A percentile compares a stretch with the other conserved stretches of the same genome.
phyloP scores from a whole-genome alignment of 345 rosid species.

The Gossypium raimondii region DNA sequence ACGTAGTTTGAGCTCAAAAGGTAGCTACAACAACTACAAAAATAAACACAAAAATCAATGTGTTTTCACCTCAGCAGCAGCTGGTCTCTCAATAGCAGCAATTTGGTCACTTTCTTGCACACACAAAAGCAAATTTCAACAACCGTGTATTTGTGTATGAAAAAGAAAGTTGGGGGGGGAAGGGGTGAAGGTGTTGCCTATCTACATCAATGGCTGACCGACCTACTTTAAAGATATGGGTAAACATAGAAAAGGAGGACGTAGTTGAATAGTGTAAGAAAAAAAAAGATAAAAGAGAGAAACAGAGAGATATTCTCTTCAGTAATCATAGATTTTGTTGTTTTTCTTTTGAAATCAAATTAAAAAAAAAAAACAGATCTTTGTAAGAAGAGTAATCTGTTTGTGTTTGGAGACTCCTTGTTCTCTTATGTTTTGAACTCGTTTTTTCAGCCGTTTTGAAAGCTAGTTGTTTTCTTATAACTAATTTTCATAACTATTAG shows the following conservation, averaged over 20 bases:
- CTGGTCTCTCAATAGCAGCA: slow-evolving; percentile 3
- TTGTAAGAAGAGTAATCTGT: slow-evolving; percentile 40
- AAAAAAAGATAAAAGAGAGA: slow-evolving; percentile 21
- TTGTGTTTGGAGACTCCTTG: slow-evolving; percentile 49
- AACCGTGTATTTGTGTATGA: slow-evolving; percentile 14
- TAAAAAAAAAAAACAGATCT: slow-evolving; percentile 38
- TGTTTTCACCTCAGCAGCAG: slow-evolving; percentile 21
- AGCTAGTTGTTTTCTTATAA: slow-evolving; percentile 35
- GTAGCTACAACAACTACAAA: background rate
- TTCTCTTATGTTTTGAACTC: slow-evolving; percentile 38
- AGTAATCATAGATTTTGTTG: slow-evolving; percentile 29
- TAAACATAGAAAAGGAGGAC: slow-evolving; percentile 1
- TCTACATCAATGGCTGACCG: slow-evolving; percentile 28
- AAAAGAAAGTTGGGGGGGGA: background rate
- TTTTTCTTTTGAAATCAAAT: slow-evolving; percentile 39
- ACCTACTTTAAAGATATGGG: slow-evolving; percentile 25
- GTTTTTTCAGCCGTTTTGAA: slow-evolving; percentile 20
- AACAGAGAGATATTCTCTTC: slow-evolving; percentile 28
- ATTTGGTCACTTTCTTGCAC: slow-evolving; percentile 17
- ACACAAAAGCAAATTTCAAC: background rate
- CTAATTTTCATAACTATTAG: slow-evolving; percentile 21
- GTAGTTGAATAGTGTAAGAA: slow-evolving; percentile 13
- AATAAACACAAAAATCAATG: slow-evolving; percentile 25
- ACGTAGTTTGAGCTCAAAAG: slow-evolving; percentile 23
- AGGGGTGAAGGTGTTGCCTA: slow-evolving; percentile 16